These are phyloP conservation scores for Acer negundo DNA, from an alignment of 345 rosid genomes.

Conservation along the genomic window DNA sequence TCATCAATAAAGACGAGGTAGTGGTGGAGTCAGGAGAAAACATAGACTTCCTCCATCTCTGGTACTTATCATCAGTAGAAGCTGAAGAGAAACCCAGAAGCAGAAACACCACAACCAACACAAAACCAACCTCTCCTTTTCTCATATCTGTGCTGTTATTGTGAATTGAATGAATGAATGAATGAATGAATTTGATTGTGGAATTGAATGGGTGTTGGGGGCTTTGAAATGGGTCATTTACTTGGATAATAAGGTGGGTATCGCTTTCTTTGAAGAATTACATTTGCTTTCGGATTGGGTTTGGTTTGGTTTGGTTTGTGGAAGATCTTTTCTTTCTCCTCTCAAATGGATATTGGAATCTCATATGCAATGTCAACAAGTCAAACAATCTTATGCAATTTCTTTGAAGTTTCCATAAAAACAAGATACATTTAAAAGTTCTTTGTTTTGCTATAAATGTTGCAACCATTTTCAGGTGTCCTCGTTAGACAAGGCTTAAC, in stretches of 20 bases:
- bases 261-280: background rate
- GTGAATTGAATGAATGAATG: background rate
- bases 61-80: slow-evolving; percentile 14
- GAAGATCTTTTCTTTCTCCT: background rate
- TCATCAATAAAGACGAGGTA: slow-evolving; percentile 25
- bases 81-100: slow-evolving; percentile 22
- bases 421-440: background rate
- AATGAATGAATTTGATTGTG: background rate
- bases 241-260: background rate
- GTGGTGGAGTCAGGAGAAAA: slow-evolving; percentile 13
- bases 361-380: background rate
- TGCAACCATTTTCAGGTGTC: too few relatives aligned
- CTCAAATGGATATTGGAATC: background rate
- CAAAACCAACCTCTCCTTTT: slow-evolving; percentile 26
- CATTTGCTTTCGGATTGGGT: background rate
- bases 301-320: background rate
- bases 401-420: background rate
- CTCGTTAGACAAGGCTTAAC: too few relatives aligned
- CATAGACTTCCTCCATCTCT: slow-evolving; percentile 29
- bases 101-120: background rate
- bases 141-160: slow-evolving; percentile 22
- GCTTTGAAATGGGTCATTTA: background rate
- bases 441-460: background rate
- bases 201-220: background rate
- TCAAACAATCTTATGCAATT: background rate